Base-by-base conservation (phyloP, 139 green algal genomes). In the Volvox africanus region DNA sequence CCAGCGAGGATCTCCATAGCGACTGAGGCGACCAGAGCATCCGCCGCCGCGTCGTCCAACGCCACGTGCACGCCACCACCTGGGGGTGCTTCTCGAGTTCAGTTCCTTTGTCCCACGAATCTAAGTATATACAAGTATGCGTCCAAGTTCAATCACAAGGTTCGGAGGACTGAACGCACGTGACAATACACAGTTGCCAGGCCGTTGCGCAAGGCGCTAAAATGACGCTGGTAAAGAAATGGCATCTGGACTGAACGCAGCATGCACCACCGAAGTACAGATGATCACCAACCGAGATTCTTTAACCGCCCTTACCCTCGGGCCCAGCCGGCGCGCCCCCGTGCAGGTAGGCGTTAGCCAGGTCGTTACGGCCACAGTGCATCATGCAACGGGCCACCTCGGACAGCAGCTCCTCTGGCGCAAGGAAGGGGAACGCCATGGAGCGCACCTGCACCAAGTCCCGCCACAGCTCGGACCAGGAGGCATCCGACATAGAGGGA, bases 1-100 rank as follows among this genome's bases (percentile, higher is more conserved):
- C 32, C 76, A 26, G 87, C 87, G n/a, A 91, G 76, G 12, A 91
- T 62, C 61, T 91, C 87, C 16, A 61, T 77, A 32, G 87, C 87
- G 61, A 24, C 87, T 19, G 61, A 69, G 22, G 33, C 87, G 16
- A 91, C 37, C 30, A 91, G 87, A 3, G 76, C 32, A 21, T 91
- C 87, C 17, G 61, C 87, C 14, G 33, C 61, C 2, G 17, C 55
- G 6, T 71, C 55, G 11, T 62, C 73, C 55, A 90, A 35, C 9
- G 65, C 65, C 65, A 73, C 65, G 21, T 73, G 65, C 2, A 55
- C 44, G 44, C 44, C 44, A 55, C 44, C 44, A 55, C 44, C 44
- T 55, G 44, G 9, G 44, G 44, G 44, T 55, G 44, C 9, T 55
- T 55, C 5, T 55, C 44, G 9, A 55, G 44, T 55, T 55, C 9